Evolutionary conservation across 306 rosid genomes (phyloP).

Genomic region (Inga laurina): DNA sequence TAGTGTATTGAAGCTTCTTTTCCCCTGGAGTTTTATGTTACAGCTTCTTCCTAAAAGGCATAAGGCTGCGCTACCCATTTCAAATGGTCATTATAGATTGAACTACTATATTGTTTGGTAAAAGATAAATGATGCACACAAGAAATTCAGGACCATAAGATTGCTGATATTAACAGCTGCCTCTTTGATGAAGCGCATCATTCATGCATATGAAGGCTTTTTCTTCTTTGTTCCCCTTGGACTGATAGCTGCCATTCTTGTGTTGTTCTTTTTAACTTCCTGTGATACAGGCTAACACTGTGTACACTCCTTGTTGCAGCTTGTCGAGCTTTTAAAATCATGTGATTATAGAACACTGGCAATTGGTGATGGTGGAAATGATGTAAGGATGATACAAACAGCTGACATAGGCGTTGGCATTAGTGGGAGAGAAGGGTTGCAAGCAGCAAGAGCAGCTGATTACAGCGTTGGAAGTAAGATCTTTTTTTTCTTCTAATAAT

Average conservation of each 20-base stretch:
- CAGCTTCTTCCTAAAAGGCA: not conserved
- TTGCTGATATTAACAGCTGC: not conserved
- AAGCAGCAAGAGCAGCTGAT: conserved; percentile 99
- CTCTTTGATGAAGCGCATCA: not conserved
- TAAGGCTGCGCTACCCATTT: not conserved
- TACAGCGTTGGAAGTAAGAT: conserved; percentile 94
- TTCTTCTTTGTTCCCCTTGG: not conserved
- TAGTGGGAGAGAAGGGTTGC: conserved; percentile 99
- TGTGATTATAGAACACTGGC: conserved; percentile 97
- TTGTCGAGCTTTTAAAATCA: conserved; percentile 86
- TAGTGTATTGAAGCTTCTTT: not conserved
- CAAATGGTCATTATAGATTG: not conserved
- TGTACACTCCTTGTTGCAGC: conserved; percentile 62
- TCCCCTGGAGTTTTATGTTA: not conserved
- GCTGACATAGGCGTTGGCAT: conserved; percentile 99
- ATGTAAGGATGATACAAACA: conserved; percentile 99
- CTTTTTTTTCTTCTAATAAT: not conserved
- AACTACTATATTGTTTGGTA: not conserved
- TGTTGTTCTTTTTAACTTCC: conserved; percentile 26
- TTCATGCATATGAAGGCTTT: not conserved
- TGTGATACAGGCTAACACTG: conserved; percentile 24
- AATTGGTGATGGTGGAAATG: conserved; percentile 98
- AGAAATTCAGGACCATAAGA: not conserved
- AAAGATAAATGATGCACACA: not conserved
- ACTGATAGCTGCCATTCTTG: conserved; percentile 1